Evolutionary conservation across 768 basidiomycete genomes (phyloP).

Genomic region (Pulveroboletus frians): DNA sequence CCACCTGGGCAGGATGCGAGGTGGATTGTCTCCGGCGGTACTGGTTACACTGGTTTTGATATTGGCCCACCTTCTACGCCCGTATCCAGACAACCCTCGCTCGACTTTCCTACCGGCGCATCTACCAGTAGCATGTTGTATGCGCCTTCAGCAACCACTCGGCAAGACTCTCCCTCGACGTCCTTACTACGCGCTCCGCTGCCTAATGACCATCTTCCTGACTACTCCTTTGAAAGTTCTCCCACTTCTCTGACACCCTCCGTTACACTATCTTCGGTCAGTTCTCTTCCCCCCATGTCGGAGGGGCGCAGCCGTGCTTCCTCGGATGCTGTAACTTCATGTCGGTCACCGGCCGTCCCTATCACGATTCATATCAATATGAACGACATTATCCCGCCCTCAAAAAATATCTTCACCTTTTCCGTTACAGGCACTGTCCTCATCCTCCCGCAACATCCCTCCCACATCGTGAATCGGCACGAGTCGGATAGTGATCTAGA

Average conservation of each 20-base stretch:
- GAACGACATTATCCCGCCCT: constrained; percentile 64
- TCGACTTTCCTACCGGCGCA: constrained; percentile 38
- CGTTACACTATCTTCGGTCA: constrained; percentile 35
- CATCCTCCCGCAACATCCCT: constrained; percentile 42
- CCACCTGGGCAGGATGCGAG: constrained; percentile 41
- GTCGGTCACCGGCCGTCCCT: constrained; percentile 49
- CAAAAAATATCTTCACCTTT: constrained; percentile 62
- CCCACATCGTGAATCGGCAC: constrained; percentile 20
- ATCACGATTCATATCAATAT: constrained; percentile 77
- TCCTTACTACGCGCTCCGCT: constrained; percentile 69
- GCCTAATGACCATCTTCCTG: constrained; percentile 55
- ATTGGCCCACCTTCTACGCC: constrained; percentile 39
- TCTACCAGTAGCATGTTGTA: constrained; percentile 18
- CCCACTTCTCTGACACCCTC: constrained; percentile 50
- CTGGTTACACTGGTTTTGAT: constrained; percentile 70
- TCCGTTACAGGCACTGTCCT: constrained; percentile 61
- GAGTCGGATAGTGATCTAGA: constrained; percentile 30
- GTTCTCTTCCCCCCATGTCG: constrained; percentile 31
- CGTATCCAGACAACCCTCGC: constrained; percentile 44
- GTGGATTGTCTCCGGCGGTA: constrained; percentile 62
- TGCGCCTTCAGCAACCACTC: constrained; percentile 25
- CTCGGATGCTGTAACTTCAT: constrained; percentile 26
- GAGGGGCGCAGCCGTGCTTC: constrained; percentile 37
- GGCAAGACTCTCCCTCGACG: constrained; percentile 42
- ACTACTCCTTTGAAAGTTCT: constrained; percentile 70